A percentile compares a stretch with the other conserved stretches of the same genome.
Evolutionary conservation across 208 protist genomes (phyloP).

Genomic region (Acanthamoeba lenticulata): DNA sequence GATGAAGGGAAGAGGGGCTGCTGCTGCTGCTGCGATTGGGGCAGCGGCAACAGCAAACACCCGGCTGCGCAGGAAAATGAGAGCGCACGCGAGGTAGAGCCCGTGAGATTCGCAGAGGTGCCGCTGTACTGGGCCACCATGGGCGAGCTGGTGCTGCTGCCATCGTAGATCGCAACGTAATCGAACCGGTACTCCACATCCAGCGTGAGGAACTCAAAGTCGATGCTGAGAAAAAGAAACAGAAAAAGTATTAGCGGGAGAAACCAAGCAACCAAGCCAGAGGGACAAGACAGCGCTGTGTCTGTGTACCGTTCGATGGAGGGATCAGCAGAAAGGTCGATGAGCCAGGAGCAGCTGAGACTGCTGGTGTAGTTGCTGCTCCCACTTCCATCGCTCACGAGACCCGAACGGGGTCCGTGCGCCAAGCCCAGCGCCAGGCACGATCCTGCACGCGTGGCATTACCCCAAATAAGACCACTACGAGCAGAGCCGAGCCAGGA

Average conservation of each 20-base stretch:
- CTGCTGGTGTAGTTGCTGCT: not conserved
- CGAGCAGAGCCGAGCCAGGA: not conserved
- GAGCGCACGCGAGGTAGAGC: not conserved
- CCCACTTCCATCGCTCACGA: not conserved
- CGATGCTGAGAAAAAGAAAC: not conserved
- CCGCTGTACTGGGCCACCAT: not conserved
- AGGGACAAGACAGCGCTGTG: not conserved
- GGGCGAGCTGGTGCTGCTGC: not conserved
- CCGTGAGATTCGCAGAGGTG: not conserved
- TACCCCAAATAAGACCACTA: too few relatives aligned
- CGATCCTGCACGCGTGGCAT: not conserved
- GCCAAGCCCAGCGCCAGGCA: not conserved
- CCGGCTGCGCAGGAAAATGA: not conserved
- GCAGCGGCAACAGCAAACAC: too few relatives aligned
- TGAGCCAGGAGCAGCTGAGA: slow-evolving; percentile 14
- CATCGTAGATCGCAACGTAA: slow-evolving; percentile 30
- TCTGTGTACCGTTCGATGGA: not conserved
- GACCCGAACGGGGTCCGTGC: not conserved
- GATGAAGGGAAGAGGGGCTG: not conserved
- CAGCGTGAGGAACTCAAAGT: not conserved
- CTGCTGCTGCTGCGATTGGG: not conserved
- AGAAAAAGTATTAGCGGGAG: not conserved
- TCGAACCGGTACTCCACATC: slow-evolving; percentile 37
- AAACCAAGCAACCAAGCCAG: not conserved
- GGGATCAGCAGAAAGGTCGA: slow-evolving; percentile 40